Base-by-base conservation (phyloP, 306 rosid species). In the Corylus heterophylla region DNA sequence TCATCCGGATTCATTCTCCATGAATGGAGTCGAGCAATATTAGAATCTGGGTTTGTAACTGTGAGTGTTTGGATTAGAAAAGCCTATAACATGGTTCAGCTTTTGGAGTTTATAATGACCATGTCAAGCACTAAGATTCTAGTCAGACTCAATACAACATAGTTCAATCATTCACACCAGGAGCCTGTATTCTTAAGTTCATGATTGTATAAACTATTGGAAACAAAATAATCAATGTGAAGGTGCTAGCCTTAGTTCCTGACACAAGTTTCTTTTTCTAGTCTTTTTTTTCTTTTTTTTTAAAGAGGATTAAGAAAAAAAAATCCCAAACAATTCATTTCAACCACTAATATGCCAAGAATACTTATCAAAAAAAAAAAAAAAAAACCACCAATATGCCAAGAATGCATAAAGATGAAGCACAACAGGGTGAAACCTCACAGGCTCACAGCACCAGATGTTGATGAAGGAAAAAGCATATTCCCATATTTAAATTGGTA, bases 341-440 rank as follows among this genome's bases (percentile, higher is more conserved):
- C 66, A 72, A 35, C 76, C 76, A 83, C 67, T 25, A 42, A 73
- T 42, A 68, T 74, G 79, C 44, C 69, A 61, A 61, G 54, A 56
- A 72, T 76, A 31, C 22, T 22, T 22, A 22, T 22, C 22, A 22
- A 22, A 22, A 22, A 22, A 22, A 22, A 59, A 9, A 25, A 27
- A 25, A 61, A 17, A 63, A 63, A 22, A 22, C 22, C 22, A 22
- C 22, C 0, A 22, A 22, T 22, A 22, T 22, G 22, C 22, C 68
- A 61, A 61, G 54, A 56, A 72, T 76, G 79, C 61, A 75, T 77
- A 76, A 31, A 62, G 17, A 81, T 49, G 58, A 83, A 72, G 69
- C 69, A 74, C 37, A 71, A 68, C 68, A 80, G 79, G 50, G 54
- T 73, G 87, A 84, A 78, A 90, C 90, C 91, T 86, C 75, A n/a